phyloP scores from a whole-genome alignment of 164 flowering plant species.

The Liriodendron chinense region DNA sequence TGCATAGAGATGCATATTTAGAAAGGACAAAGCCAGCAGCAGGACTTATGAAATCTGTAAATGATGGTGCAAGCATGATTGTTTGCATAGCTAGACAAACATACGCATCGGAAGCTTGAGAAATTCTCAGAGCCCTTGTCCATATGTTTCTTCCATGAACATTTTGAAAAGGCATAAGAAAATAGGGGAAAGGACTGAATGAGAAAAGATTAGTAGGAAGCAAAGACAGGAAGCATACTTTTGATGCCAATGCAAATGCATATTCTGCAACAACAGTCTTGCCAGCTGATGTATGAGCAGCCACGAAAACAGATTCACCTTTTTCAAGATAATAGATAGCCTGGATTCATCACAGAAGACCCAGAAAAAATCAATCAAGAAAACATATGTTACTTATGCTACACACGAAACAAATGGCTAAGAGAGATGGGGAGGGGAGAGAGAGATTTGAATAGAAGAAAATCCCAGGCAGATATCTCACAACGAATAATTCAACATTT shows the following conservation, averaged over 20 bases:
- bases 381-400: neutral
- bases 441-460: neutral
- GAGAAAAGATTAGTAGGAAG: neutral
- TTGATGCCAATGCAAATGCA: conserved; percentile 96
- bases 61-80: too few species aligned
- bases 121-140: neutral
- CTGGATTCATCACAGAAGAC: conserved; percentile 34
- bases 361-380: neutral
- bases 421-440: neutral
- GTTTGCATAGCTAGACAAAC: neutral
- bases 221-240: conserved; percentile 36
- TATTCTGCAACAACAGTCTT: conserved; percentile 99
- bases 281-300: conserved; percentile 99
- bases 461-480: neutral
- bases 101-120: neutral
- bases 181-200: neutral
- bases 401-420: neutral
- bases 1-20: too few species aligned
- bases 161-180: too few species aligned
- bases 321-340: conserved; percentile 91
- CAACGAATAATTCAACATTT: neutral
- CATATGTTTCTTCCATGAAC: neutral
- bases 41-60: too few species aligned
- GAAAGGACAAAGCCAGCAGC: too few species aligned
- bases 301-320: conserved; percentile 97